Conservation (phyloP, 2,329 filamentous ascomycete genomes). For the Lomentospora prolificans region DNA sequence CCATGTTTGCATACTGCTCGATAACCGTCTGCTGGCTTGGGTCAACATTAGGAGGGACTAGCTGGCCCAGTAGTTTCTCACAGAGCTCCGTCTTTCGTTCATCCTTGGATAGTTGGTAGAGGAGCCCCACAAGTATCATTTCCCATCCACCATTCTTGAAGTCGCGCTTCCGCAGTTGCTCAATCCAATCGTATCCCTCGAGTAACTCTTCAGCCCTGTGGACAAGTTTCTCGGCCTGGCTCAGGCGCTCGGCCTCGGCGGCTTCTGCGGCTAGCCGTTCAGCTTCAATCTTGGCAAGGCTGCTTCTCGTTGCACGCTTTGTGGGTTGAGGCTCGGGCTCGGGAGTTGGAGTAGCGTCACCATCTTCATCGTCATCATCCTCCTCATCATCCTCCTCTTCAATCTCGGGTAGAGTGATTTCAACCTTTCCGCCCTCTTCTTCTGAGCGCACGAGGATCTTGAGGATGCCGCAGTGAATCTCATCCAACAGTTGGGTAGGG, state of each 20-base stretch:
- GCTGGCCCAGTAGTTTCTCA: constrained; percentile 66
- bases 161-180: constrained; percentile 70
- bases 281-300: constrained; percentile 70
- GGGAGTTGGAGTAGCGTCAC: constrained; percentile 50
- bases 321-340: constrained; percentile 61
- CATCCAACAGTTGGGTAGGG: constrained; percentile 76
- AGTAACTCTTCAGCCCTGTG: constrained; percentile 72
- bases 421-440: constrained; percentile 65
- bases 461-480: constrained; percentile 83
- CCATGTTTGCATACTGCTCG: constrained; percentile 61
- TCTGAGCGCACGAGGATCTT: constrained; percentile 76
- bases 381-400: constrained; percentile 62
- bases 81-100: constrained; percentile 61
- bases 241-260: constrained; percentile 40
- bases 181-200: constrained; percentile 70
- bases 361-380: constrained; percentile 46
- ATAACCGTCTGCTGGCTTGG: constrained; percentile 66
- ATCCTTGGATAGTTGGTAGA: constrained; percentile 75
- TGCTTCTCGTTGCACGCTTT: constrained; percentile 72
- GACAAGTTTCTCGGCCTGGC: constrained; percentile 30
- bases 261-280: constrained; percentile 55
- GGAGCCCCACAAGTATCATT: constrained; percentile 73
- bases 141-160: constrained; percentile 89
- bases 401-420: constrained; percentile 67
- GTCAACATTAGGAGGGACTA: constrained; percentile 71